Conservation (phyloP, 2,329 filamentous ascomycete genomes). For the Ascochyta lentis region DNA sequence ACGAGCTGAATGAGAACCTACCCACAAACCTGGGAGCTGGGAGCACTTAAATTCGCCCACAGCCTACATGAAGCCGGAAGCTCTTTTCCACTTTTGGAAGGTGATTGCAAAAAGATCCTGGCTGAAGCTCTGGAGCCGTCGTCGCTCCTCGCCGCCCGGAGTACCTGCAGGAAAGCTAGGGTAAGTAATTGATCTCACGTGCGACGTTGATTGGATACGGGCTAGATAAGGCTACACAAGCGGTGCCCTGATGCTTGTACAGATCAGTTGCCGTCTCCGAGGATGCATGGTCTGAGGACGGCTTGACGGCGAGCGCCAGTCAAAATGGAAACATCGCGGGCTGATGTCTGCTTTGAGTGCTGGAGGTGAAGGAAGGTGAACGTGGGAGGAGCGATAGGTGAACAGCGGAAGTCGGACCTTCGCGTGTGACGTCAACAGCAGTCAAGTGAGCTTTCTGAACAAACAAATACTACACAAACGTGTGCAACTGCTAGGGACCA, state of each 20-base stretch:
- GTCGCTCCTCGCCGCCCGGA: slow-evolving; percentile 23
- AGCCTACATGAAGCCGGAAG: slow-evolving; percentile 21
- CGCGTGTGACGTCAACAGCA: slow-evolving; percentile 1
- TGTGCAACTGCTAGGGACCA: not conserved
- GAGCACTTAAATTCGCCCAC: slow-evolving; percentile 15
- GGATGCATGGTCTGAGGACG: slow-evolving; percentile 11
- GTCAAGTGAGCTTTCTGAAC: slow-evolving; percentile 1
- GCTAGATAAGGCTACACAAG: slow-evolving; percentile 31
- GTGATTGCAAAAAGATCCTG: slow-evolving; percentile 23
- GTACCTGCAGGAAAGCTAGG: slow-evolving; percentile 41
- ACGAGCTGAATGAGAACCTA: slow-evolving; percentile 12
- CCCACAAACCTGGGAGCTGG: slow-evolving; percentile 15
- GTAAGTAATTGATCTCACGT: slow-evolving; percentile 33
- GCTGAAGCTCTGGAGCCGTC: slow-evolving; percentile 14
- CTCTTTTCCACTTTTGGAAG: slow-evolving; percentile 44
- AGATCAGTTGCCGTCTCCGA: slow-evolving; percentile 24
- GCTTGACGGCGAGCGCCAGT: slow-evolving; percentile 9
- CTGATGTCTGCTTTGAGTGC: slow-evolving; percentile 6
- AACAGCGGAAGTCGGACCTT: not conserved
- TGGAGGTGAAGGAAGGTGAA: not conserved
- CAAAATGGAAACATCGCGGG: slow-evolving; percentile 1
- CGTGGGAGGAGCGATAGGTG: slow-evolving; percentile 24
- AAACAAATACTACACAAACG: not conserved
- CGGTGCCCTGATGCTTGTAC: slow-evolving; percentile 26
- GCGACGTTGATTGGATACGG: slow-evolving; percentile 39